Evolutionary conservation across 1,284 basidiomycete genomes (phyloP).

Genomic region (Sparassis latifolia): DNA sequence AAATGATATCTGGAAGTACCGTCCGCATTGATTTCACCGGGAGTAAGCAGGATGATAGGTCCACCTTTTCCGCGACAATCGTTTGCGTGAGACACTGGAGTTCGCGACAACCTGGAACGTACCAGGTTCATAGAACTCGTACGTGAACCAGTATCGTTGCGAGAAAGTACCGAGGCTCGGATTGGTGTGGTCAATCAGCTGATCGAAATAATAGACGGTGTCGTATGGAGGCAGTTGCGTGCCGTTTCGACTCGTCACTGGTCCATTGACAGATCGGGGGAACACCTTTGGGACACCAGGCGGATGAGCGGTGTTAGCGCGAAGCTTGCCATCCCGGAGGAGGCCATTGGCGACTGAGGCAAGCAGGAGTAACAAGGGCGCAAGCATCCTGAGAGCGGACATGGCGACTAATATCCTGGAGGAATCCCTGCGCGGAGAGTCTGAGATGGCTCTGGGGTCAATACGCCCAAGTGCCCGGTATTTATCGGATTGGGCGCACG

Average conservation of each 20-base stretch:
- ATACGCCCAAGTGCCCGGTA: too few relatives aligned
- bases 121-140: constrained; percentile 56
- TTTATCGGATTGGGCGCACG: too few relatives aligned
- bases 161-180: constrained; percentile 71
- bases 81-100: background rate
- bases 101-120: background rate
- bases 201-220: constrained; percentile 56
- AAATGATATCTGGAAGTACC: constrained; percentile 24
- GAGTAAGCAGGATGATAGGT: constrained; percentile 57
- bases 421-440: too few relatives aligned
- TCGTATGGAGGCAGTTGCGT: constrained; percentile 24
- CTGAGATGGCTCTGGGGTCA: too few relatives aligned
- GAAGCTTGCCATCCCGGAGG: constrained; percentile 17
- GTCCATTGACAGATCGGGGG: background rate
- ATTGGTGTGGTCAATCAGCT: constrained; percentile 67
- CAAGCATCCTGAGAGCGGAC: constrained; percentile 10
- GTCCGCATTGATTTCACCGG: constrained; percentile 38
- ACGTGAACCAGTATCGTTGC: constrained; percentile 66
- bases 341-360: constrained; percentile 9
- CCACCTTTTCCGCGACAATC: constrained; percentile 38
- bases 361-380: constrained; percentile 9
- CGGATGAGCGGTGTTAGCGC: constrained; percentile 17
- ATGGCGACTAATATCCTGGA: too few relatives aligned
- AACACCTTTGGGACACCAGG: constrained; percentile 14
- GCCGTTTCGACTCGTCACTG: constrained; percentile 20